phyloP scores from a whole-genome alignment of 148 eudicot species.

The Tetragonia tetragonoides region DNA sequence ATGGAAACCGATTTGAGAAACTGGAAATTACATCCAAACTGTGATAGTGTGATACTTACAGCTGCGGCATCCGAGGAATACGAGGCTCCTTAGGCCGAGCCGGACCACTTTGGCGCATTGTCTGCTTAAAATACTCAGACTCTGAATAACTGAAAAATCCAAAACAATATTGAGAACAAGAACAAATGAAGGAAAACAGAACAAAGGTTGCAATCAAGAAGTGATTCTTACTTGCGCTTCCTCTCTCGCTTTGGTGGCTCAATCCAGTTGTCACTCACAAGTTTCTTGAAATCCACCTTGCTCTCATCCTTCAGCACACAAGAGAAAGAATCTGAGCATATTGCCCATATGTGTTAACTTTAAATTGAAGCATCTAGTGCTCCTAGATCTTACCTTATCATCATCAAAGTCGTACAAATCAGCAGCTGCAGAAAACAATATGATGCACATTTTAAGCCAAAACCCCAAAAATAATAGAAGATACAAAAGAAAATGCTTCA shows the following conservation, averaged over 20 bases:
- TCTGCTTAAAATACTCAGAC: conserved; percentile 96
- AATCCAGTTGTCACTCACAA: conserved; percentile 85
- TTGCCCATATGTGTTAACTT: neutral
- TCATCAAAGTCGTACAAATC: conserved; percentile 94
- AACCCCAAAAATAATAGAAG: neutral
- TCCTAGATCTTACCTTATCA: conserved; percentile 59
- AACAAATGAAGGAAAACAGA: neutral
- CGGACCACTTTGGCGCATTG: conserved; percentile 98
- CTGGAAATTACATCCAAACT: conserved; percentile 3
- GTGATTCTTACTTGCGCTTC: conserved; percentile 76
- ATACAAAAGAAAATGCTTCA: neutral
- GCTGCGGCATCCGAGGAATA: conserved; percentile 98
- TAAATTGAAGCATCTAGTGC: neutral
- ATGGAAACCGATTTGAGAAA: conserved; percentile 3
- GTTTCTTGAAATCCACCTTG: conserved; percentile 88
- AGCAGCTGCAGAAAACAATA: conserved; percentile 60
- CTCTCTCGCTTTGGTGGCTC: conserved; percentile 97
- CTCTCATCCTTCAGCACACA: conserved; percentile 60
- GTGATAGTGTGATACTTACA: conserved; percentile 43
- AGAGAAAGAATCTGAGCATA: conserved; percentile 8
- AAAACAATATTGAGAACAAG: conserved; percentile 11
- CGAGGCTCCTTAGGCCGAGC: conserved; percentile 90
- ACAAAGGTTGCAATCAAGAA: neutral
- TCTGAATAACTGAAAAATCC: conserved; percentile 71
- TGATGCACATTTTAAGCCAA: conserved; percentile 16